These are phyloP conservation scores for Phialemonium atrogriseum DNA, from an alignment of 2,329 filamentous ascomycete genomes.

Conservation along the genomic window DNA sequence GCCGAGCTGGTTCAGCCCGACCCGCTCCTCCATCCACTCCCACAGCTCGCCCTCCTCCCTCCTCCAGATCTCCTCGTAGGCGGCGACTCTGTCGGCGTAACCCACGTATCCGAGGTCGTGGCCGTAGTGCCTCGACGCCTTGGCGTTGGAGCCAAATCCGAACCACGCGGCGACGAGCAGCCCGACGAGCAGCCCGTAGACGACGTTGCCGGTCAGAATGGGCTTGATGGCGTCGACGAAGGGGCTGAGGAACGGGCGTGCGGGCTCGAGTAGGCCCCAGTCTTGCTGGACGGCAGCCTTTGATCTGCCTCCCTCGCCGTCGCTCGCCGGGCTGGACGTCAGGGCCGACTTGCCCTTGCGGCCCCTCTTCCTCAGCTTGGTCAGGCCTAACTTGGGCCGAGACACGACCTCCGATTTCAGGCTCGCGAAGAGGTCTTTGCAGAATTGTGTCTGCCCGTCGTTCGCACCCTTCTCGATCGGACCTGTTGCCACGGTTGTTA, in stretches of 20 bases:
- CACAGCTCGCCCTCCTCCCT: slow-evolving; percentile 82
- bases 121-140: slow-evolving; percentile 26
- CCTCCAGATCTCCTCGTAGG: slow-evolving; percentile 91
- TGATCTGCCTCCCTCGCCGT: slow-evolving; percentile 26
- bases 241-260: slow-evolving; percentile 62
- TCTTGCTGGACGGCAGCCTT: slow-evolving; percentile 37
- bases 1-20: slow-evolving; percentile 57
- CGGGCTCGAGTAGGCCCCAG: slow-evolving; percentile 78
- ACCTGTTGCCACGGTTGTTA: slow-evolving; percentile 40
- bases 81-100: slow-evolving; percentile 61
- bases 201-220: slow-evolving; percentile 66
- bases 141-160: slow-evolving; percentile 42
- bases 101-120: slow-evolving; percentile 30
- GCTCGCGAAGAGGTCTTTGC: slow-evolving; percentile 67
- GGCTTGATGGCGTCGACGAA: slow-evolving; percentile 61
- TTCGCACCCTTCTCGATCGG: slow-evolving; percentile 94
- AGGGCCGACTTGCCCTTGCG: slow-evolving; percentile 38
- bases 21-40: slow-evolving; percentile 86
- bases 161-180: slow-evolving; percentile 70
- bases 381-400: slow-evolving; percentile 45
- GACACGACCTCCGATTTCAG: slow-evolving; percentile 66
- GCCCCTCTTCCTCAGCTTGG: slow-evolving; percentile 60
- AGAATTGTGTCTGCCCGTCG: slow-evolving; percentile 79
- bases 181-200: slow-evolving; percentile 66
- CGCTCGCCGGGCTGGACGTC: slow-evolving; percentile 33